Base-by-base conservation (phyloP, 2,329 filamentous ascomycete species). In the Ceratocystis colombiana region DNA sequence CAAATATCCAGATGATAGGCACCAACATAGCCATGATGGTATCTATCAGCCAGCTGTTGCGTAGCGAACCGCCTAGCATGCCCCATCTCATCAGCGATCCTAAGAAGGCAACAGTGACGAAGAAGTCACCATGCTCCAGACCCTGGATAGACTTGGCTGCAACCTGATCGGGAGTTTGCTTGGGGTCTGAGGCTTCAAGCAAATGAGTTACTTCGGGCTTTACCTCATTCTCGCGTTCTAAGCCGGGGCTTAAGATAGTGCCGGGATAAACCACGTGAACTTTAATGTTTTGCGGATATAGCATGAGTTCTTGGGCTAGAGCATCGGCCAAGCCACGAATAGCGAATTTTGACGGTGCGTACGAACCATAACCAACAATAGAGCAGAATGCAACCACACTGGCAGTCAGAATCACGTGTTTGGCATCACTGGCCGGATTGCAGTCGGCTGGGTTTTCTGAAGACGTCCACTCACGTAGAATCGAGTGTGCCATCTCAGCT, bases 381-480 rank as follows among this genome's bases (percentile, higher is more conserved):
- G 89, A 84, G 71, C 88, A 86, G 71, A 96, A 88, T 1, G 88
- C 88, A 20, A 87, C 77, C 5, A 87, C 82, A 25, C 88, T 94
- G 17, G 87, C 86, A 0, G 94, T 97, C 76, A 97, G 89, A 73
- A 99, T 84, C 69, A 99, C 81, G 75, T 97, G 93, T 65, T 87
- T 84, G 45, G 79, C 72, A 7, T 78, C 74, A 3, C 75, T 75
- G 8, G 75, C 75, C 12, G 80, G 79, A 41, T 65, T 62, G 45
- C 64, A 61, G 37, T 64, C 63, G 25, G 61, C 61, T 10, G 66
- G 64, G 44, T 62, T 53, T n/a, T 68, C 46, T 2, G 59, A 53
- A 2, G 77, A 76, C 57, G 91, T 82, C 93, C 93, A 96, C 68
- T 83, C 81, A 64, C 82, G 82, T 68, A 96, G 77, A 20, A 88